Conservation (phyloP, 352 stramenopile genomes). For the Pythium brassicae region DNA sequence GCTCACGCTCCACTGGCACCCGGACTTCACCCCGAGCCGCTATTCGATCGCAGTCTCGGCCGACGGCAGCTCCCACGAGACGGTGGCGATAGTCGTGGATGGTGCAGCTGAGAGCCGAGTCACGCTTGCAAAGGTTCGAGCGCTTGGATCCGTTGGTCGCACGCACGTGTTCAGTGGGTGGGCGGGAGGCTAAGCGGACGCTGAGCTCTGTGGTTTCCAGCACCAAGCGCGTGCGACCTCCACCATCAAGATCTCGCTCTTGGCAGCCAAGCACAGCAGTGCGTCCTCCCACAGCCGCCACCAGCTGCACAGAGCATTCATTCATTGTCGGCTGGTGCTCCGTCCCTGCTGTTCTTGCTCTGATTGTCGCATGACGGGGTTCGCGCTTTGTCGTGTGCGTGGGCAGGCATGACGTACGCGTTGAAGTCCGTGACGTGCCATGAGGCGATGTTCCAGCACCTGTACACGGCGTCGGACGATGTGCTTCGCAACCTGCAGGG, state of each 20-base stretch:
- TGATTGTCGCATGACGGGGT: not conserved
- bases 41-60: constrained; percentile 46
- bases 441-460: constrained; percentile 31
- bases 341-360: not conserved
- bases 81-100: constrained; percentile 40
- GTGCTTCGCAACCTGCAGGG: constrained; percentile 59
- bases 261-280: constrained; percentile 24
- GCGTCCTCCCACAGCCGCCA: constrained; percentile 1
- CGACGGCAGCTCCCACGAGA: constrained; percentile 42
- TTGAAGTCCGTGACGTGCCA: constrained; percentile 50
- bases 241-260: constrained; percentile 45
- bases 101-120: constrained; percentile 23
- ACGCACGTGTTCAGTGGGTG: too few relatives aligned
- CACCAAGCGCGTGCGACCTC: constrained; percentile 26
- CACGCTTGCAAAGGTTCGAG: constrained; percentile 42
- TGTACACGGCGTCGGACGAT: constrained; percentile 46
- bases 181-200: too few relatives aligned
- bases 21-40: constrained; percentile 27
- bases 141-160: too few relatives aligned
- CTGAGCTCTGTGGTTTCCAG: constrained; percentile 1
- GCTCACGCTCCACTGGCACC: constrained; percentile 45
- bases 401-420: constrained; percentile 36
- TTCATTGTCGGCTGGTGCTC: constrained; percentile 7
- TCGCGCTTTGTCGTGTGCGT: not conserved
- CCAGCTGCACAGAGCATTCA: too few relatives aligned